A percentile compares a stretch with the other conserved stretches of the same genome.
These are phyloP conservation scores for Diaporthe amygdali DNA, from an alignment of 2,329 filamentous ascomycete genomes.

Conservation along the genomic window DNA sequence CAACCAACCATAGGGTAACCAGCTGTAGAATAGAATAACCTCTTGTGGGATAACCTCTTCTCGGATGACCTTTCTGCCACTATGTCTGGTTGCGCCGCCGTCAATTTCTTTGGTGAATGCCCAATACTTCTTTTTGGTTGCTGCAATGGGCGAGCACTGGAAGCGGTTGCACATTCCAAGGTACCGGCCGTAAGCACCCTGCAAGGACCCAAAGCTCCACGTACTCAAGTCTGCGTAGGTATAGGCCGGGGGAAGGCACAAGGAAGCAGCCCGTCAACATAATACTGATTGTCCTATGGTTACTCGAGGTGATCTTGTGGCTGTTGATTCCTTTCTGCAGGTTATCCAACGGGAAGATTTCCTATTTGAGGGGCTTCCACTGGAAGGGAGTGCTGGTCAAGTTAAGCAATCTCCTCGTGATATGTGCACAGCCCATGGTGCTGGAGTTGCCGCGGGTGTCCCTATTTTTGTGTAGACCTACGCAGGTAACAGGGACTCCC, in stretches of 20 bases:
- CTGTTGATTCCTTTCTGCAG: neutral
- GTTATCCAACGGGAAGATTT: too few relatives aligned
- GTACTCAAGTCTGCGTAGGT: neutral
- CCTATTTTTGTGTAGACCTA: neutral
- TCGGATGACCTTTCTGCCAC: neutral
- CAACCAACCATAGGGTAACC: too few relatives aligned
- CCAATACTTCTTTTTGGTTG: neutral
- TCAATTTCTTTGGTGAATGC: neutral
- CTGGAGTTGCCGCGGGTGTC: neutral
- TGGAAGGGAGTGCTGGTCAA: neutral
- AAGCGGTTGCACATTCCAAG: neutral
- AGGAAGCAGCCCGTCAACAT: neutral
- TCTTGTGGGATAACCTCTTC: too few relatives aligned
- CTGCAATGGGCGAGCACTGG: neutral
- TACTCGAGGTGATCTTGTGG: neutral
- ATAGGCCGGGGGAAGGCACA: neutral
- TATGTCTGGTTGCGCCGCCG: too few relatives aligned
- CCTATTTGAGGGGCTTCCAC: neutral
- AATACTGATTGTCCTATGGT: neutral
- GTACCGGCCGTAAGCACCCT: neutral
- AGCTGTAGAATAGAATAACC: too few relatives aligned
- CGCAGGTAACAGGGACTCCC: neutral
- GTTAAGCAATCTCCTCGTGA: too few relatives aligned
- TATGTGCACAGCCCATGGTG: neutral
- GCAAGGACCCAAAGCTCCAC: neutral